Evolutionary conservation across 2,329 filamentous ascomycete genomes (phyloP).

Genomic region (Colletotrichum salicis): DNA sequence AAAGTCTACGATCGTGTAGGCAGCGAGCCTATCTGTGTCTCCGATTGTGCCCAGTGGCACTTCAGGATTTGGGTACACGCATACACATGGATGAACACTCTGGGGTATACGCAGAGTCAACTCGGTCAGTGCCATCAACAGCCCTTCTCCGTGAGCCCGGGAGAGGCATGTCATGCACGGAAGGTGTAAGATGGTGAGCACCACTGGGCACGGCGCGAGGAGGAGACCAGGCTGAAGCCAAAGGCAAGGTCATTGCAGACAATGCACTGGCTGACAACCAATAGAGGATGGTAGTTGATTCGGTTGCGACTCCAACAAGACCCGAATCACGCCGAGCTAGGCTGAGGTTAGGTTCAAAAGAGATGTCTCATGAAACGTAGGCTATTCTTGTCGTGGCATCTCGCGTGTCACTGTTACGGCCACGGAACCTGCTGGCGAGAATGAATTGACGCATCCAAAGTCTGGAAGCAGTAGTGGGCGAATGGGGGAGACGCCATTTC

Average conservation of each 20-base stretch:
- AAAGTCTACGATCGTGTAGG: conserved; percentile 16
- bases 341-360: conserved; percentile 22
- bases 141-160: conserved; percentile 3
- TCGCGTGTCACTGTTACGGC: conserved; percentile 29
- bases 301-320: not conserved
- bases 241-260: conserved; percentile 15
- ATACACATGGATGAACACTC: conserved; percentile 29
- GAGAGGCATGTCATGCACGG: conserved; percentile 23
- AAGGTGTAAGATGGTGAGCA: conserved; percentile 13
- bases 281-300: not conserved
- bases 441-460: conserved; percentile 19
- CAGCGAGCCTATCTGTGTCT: conserved; percentile 22
- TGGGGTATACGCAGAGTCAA: conserved; percentile 30
- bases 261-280: conserved; percentile 1
- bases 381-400: conserved; percentile 31
- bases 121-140: conserved; percentile 11
- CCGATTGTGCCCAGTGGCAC: not conserved
- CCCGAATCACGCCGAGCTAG: conserved; percentile 12
- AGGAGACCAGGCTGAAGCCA: not conserved
- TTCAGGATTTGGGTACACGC: not conserved
- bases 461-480: conserved; percentile 7
- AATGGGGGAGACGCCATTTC: conserved; percentile 20
- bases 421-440: conserved; percentile 14
- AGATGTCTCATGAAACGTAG: conserved; percentile 31
- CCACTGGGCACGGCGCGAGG: conserved; percentile 1